A percentile compares a stretch with the other conserved stretches of the same genome.
Conservation (phyloP, 148 eudicot genomes). For the Fagopyrum tataricum region DNA sequence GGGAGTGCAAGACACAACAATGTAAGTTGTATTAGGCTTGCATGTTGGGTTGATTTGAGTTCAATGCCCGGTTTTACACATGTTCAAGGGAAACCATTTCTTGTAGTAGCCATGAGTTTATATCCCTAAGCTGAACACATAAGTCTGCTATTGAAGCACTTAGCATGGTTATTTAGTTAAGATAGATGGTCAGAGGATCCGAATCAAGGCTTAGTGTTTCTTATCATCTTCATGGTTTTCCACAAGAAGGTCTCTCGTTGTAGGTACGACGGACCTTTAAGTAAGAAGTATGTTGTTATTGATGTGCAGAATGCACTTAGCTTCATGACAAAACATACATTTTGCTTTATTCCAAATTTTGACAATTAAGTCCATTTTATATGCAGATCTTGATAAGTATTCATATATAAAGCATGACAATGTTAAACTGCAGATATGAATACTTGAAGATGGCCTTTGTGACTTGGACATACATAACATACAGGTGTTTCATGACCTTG, state of each 20-base stretch:
- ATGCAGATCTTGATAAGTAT: too few relatives aligned
- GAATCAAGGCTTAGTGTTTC: background rate
- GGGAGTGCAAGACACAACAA: conserved; percentile 13
- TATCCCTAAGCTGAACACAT: conserved; percentile 22
- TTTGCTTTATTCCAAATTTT: too few relatives aligned
- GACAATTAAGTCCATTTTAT: too few relatives aligned
- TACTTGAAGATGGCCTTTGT: conserved; percentile 73
- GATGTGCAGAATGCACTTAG: too few relatives aligned
- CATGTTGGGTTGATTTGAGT: conserved; percentile 36
- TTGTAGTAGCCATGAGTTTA: conserved; percentile 24
- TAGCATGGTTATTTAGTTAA: background rate
- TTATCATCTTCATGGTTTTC: background rate
- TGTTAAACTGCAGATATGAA: background rate
- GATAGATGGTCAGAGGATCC: background rate
- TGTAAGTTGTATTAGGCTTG: conserved; percentile 17
- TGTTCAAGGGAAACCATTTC: conserved; percentile 26
- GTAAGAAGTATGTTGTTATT: too few relatives aligned
- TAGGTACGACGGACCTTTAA: background rate
- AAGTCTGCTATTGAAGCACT: background rate
- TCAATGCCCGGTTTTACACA: conserved; percentile 25
- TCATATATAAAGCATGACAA: too few relatives aligned
- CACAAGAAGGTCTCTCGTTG: background rate
- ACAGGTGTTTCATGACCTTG: conserved; percentile 90
- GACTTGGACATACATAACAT: conserved; percentile 72
- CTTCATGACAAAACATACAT: too few relatives aligned